These are phyloP conservation scores for Metarhizium sp. DNA, from an alignment of 2,329 filamentous ascomycete species.

Conservation along the genomic window DNA sequence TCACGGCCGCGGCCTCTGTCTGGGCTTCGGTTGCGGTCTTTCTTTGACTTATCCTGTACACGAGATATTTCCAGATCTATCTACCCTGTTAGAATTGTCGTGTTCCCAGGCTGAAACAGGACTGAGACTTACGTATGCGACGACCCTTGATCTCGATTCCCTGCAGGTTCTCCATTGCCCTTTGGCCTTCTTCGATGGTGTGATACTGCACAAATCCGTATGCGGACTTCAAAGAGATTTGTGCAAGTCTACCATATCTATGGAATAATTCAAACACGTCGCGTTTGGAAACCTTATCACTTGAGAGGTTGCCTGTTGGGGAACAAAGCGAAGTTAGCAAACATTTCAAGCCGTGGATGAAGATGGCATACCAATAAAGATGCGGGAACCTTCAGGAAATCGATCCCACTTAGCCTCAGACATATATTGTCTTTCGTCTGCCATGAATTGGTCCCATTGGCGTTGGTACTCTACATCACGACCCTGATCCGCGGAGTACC, in stretches of 20 bases:
- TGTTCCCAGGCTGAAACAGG: slow-evolving; percentile 16
- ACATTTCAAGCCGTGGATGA: slow-evolving; percentile 10
- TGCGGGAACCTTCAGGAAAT: slow-evolving; percentile 65
- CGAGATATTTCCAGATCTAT: slow-evolving; percentile 85
- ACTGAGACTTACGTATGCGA: slow-evolving; percentile 68
- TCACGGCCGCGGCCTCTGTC: slow-evolving; percentile 46
- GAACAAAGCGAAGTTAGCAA: slow-evolving; percentile 16
- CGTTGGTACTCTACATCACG: slow-evolving; percentile 46
- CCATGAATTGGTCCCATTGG: slow-evolving; percentile 62
- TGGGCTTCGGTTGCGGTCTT: slow-evolving; percentile 50
- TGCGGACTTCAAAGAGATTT: slow-evolving; percentile 92
- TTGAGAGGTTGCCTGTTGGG: slow-evolving; percentile 71
- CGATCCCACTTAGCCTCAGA: slow-evolving; percentile 73
- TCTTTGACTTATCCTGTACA: slow-evolving; percentile 64
- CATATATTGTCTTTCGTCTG: slow-evolving; percentile 66
- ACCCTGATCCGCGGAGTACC: slow-evolving; percentile 18
- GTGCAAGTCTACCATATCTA: slow-evolving; percentile 74
- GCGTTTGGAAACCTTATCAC: slow-evolving; percentile 84
- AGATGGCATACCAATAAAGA: slow-evolving; percentile 64
- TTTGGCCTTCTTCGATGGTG: slow-evolving; percentile 61
- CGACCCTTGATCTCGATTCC: slow-evolving; percentile 76
- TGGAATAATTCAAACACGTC: slow-evolving; percentile 91
- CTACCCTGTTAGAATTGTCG: not conserved
- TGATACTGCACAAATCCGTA: slow-evolving; percentile 97
- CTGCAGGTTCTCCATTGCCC: slow-evolving; percentile 70